phyloP scores from a whole-genome alignment of 345 rosid species.

The Syzygium grande region DNA sequence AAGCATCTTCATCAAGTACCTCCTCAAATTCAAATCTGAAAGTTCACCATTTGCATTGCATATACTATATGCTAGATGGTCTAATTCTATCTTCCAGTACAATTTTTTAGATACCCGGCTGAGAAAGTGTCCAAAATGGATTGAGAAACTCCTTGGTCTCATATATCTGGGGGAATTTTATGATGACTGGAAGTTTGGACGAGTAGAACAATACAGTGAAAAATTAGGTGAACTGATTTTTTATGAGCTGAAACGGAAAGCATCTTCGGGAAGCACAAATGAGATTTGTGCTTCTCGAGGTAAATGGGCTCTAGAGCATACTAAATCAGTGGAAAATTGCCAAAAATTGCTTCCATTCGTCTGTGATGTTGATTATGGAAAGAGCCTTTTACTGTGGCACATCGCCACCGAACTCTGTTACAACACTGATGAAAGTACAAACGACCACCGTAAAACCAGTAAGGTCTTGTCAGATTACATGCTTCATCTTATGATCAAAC shows the following conservation, averaged over 20 bases:
- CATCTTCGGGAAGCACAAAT: not conserved
- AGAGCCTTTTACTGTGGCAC: constrained; percentile 20
- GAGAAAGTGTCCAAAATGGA: not conserved
- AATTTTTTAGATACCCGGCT: not conserved
- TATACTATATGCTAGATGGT: not conserved
- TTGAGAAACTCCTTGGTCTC: too few relatives aligned
- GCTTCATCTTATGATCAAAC: too few relatives aligned
- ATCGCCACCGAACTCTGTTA: constrained; percentile 14
- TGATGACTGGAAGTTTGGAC: not conserved
- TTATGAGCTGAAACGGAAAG: not conserved
- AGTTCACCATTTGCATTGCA: not conserved
- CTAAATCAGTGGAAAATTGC: too few relatives aligned
- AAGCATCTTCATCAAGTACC: not conserved
- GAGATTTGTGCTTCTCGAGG: not conserved
- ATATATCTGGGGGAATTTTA: not conserved
- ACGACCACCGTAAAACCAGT: not conserved
- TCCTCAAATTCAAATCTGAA: not conserved
- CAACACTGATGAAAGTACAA: not conserved
- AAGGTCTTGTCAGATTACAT: too few relatives aligned
- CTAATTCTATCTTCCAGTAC: not conserved
- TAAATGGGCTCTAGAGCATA: not conserved
- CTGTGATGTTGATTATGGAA: constrained; percentile 5
- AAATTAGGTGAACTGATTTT: not conserved
- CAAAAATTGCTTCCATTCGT: not conserved
- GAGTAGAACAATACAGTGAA: not conserved